These are phyloP conservation scores for Colletotrichum noveboracense DNA, from an alignment of 2,329 filamentous ascomycete species.

Conservation along the genomic window DNA sequence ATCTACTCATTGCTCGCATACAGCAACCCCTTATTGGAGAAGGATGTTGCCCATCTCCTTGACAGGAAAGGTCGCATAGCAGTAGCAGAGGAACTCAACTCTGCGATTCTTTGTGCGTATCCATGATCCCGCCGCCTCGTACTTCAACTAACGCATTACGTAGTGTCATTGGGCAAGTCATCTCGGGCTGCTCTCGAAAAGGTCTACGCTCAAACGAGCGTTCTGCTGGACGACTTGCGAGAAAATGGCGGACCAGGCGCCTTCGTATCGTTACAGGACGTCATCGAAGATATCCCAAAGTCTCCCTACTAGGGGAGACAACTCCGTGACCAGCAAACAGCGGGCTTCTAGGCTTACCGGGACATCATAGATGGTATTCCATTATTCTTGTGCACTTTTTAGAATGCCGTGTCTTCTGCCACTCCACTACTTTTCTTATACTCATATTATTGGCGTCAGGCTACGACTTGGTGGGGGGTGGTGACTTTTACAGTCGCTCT, in stretches of 20 bases:
- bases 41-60: constrained; percentile 77
- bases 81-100: constrained; percentile 93
- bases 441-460: constrained; percentile 18
- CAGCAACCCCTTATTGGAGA: constrained; percentile 76
- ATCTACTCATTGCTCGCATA: constrained; percentile 92
- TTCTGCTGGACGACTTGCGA: constrained; percentile 82
- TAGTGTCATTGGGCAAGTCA: constrained; percentile 89
- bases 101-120: constrained; percentile 82
- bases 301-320: constrained; percentile 19
- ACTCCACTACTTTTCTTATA: background rate
- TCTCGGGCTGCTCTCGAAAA: constrained; percentile 85
- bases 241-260: constrained; percentile 81
- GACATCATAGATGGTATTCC: constrained; percentile 6
- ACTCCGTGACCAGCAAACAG: background rate
- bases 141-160: background rate
- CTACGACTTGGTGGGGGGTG: constrained; percentile 4
- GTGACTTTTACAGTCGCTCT: constrained; percentile 5
- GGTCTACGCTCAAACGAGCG: constrained; percentile 84
- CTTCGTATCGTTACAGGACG: constrained; percentile 70
- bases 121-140: background rate
- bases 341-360: background rate
- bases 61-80: constrained; percentile 75
- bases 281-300: constrained; percentile 52
- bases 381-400: constrained; percentile 2
- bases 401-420: background rate